Evolutionary conservation across 805 yeast species (phyloP), one percentile per base, ranked within the genome.

Genomic region (Brettanomyces naardenensis): DNA sequence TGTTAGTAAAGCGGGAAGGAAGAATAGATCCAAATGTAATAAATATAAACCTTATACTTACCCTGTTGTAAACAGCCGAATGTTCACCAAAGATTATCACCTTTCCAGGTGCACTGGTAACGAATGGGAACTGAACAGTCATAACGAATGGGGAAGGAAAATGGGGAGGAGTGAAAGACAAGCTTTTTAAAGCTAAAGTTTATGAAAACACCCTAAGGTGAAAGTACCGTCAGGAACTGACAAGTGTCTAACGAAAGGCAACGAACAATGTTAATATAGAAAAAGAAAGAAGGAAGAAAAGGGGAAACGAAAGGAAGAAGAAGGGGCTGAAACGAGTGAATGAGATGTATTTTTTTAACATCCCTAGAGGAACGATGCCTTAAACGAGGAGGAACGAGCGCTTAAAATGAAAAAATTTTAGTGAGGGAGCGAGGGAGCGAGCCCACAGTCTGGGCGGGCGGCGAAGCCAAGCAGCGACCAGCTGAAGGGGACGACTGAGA

Each of bases 41-140:
- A 22, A 27, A 30, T 25, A 17, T 21, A 20, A 14, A 28, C 21
- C 19, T 28, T 11, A 19, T 9, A 58, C 68, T 30, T 51, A 68
- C 73, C 53, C 78, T 84, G 33, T 84, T 80, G 56, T 84, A 85
- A 0, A 92, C 98, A 2, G 94, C 97, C 6, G 97, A 84, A 54
- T 92, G 98, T 55, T 92, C 98, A 18, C 98, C 98, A 58, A 89
- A 92, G 26, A 92, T 69, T 49, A 92, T 92, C 32, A 88, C 95
- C 54, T 92, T 92, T 4, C 98, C 98, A 0, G 98, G 98, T 1
- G 98, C 92, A 38, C 95, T 84, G 2, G 87, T 85, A 36, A 76
- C 61, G 57, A 89, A 86, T 15, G 87, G 83, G 30, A 55, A 53
- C 14, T 39, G 33, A 2, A 46, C 44, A 31, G 51, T 37, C 45